Conservation (phyloP, 768 basidiomycete species). For the Paxillus involutus region DNA sequence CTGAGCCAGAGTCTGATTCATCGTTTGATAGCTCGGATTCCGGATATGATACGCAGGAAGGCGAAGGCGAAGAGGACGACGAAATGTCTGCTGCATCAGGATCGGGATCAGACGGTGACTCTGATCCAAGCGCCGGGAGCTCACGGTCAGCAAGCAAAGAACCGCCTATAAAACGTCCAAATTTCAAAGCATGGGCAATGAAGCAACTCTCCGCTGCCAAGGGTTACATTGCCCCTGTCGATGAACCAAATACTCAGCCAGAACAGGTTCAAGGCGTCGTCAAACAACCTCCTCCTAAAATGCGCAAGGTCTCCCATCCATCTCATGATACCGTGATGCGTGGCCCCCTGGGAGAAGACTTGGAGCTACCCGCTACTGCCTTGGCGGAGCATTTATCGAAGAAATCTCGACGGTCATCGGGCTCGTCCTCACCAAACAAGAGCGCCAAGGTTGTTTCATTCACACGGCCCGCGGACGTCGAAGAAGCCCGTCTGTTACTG, state of each 20-base stretch:
- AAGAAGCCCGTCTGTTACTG: slow-evolving; percentile 73
- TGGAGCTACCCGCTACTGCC: slow-evolving; percentile 64
- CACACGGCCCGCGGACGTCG: slow-evolving; percentile 64
- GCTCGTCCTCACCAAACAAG: slow-evolving; percentile 12
- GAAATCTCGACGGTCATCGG: neutral
- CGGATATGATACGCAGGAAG: slow-evolving; percentile 50
- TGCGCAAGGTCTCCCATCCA: slow-evolving; percentile 41
- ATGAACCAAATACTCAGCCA: slow-evolving; percentile 13
- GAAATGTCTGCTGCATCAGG: slow-evolving; percentile 3
- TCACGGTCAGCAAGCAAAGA: slow-evolving; percentile 18
- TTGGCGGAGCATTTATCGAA: slow-evolving; percentile 49
- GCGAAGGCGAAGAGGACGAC: slow-evolving; percentile 19
- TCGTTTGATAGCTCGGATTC: slow-evolving; percentile 83
- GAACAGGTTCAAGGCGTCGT: slow-evolving; percentile 7
- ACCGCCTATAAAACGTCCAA: slow-evolving; percentile 37
- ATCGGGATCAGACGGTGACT: slow-evolving; percentile 17
- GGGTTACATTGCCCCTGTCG: slow-evolving; percentile 27
- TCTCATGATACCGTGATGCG: slow-evolving; percentile 46
- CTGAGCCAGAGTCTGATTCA: slow-evolving; percentile 45
- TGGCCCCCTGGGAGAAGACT: slow-evolving; percentile 78
- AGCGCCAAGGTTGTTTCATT: slow-evolving; percentile 52
- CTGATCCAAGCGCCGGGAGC: slow-evolving; percentile 15
- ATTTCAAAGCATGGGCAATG: slow-evolving; percentile 91
- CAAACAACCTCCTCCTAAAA: slow-evolving; percentile 36
- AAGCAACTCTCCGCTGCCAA: slow-evolving; percentile 65